Base-by-base conservation (phyloP, 2,329 filamentous ascomycete genomes). In the Westerdykella ornata region DNA sequence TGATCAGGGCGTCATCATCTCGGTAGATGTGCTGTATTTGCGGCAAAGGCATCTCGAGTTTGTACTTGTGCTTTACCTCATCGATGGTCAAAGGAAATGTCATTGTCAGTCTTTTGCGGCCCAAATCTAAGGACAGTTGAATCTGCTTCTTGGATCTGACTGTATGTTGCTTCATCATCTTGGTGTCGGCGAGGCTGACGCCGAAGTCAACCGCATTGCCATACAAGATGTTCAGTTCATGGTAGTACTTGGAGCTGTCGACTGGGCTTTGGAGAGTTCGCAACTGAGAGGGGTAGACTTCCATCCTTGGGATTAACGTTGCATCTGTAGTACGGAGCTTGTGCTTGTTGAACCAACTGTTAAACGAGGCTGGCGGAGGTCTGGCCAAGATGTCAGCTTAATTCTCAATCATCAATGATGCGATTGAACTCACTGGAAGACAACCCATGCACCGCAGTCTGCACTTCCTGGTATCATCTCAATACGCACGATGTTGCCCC, bases 151-250 rank as follows among this genome's bases (percentile, higher is more conserved):
- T 31, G 3, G 59, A 40, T 12, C 51, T 46, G 5, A 72, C 53
- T 1, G 69, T 73, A 39, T 74, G 74, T 72, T 85, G 77, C 7
- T 71, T 62, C 57, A 81, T 75, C 72, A 88, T 79, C 0, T 69
- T 68, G 2, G 65, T 67, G 4, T 76, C 72, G 1, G 72, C 64
- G 1, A 73, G 52, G 65, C 80, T 72, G 31, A 79, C 68, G 0
- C 85, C 84, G 50, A 88, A 83, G 14, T 79, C 73, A 1, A 88
- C 54, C 0, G 65, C 67, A 1, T 58, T 52, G 2, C 75, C 68
- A 6, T 30, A 49, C 7, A 64, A 32, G 17, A 53, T 51, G 35
- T 52, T 62, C 26, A 42, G 22, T 30, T 63, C 59, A 14, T 46
- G 51, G 36, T 64, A 61, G 1, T 20, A 5, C 18, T 42, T 57